phyloP scores from a whole-genome alignment of 441 rosid genomes.

The Euphorbia celastroides region DNA sequence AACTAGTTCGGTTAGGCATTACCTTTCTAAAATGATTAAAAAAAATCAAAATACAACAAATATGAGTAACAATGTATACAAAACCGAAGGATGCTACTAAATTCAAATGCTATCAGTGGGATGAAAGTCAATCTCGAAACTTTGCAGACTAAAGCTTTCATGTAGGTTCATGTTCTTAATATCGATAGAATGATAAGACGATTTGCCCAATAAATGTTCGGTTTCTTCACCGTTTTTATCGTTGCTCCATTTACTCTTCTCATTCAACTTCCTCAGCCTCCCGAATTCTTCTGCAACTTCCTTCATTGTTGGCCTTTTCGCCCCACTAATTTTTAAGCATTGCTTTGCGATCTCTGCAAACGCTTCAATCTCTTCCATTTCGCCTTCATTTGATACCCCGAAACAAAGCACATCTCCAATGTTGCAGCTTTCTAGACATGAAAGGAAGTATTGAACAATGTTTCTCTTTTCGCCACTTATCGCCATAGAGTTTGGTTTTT shows the following conservation, averaged over 20 bases:
- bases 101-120: constrained; percentile 5
- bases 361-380: constrained; percentile 28
- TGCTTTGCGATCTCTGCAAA: constrained; percentile 22
- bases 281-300: constrained; percentile 26
- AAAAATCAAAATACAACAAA: no score
- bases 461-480: constrained; percentile 13
- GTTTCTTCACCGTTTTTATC: constrained; percentile 9
- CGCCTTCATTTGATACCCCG: constrained; percentile 12
- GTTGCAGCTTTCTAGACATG: constrained; percentile 9
- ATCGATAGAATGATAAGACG: not conserved
- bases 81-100: no score
- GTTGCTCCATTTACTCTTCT: constrained; percentile 10
- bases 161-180: not conserved
- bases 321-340: constrained; percentile 16
- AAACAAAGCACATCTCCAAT: constrained; percentile 14
- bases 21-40: no score
- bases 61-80: no score
- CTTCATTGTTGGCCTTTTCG: constrained; percentile 28
- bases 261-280: constrained; percentile 7
- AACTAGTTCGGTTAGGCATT: no score
- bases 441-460: constrained; percentile 19
- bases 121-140: not conserved
- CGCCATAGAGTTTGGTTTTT: constrained; percentile 13
- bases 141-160: not conserved
- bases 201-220: constrained; percentile 6